Evolutionary conservation across 78 protist genomes (phyloP).

Genomic region (Dictyostelium purpureum): DNA sequence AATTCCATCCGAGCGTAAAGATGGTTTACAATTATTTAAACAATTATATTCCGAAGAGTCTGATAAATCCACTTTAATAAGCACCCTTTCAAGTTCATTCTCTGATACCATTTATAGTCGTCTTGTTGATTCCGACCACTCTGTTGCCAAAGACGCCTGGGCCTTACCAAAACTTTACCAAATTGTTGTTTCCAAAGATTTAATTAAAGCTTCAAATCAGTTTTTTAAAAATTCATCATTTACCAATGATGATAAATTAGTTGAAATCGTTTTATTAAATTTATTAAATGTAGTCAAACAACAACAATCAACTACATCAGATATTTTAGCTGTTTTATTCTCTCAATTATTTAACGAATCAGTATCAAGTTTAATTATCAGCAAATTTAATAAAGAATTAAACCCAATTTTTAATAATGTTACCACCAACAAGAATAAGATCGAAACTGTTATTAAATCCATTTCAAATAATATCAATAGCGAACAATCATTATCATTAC

Average conservation of each 20-base stretch:
- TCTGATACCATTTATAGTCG: neutral
- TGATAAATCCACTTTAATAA: too few relatives aligned
- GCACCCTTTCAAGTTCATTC: conserved; percentile 2
- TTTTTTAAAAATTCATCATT: neutral
- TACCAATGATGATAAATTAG: neutral
- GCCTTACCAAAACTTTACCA: neutral
- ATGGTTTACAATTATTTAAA: neutral
- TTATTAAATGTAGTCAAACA: neutral
- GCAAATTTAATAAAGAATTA: neutral
- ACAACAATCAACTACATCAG: neutral
- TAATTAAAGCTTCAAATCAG: neutral
- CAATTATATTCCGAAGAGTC: neutral
- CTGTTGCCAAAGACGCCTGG: neutral
- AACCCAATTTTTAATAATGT: neutral
- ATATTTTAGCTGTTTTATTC: neutral
- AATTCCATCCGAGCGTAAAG: conserved; percentile 20
- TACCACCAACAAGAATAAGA: neutral
- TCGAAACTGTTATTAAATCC: neutral
- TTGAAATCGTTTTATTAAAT: neutral
- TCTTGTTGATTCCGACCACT: neutral
- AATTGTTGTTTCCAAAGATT: conserved; percentile 3
- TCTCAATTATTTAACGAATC: neutral
- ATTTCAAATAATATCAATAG: neutral
- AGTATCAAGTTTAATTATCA: neutral
- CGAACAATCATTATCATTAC: neutral